A percentile compares a stretch with the other conserved stretches of the same genome.
Evolutionary conservation across 2,329 filamentous ascomycete genomes (phyloP).

Genomic region (Diaporthe citrichinensis): DNA sequence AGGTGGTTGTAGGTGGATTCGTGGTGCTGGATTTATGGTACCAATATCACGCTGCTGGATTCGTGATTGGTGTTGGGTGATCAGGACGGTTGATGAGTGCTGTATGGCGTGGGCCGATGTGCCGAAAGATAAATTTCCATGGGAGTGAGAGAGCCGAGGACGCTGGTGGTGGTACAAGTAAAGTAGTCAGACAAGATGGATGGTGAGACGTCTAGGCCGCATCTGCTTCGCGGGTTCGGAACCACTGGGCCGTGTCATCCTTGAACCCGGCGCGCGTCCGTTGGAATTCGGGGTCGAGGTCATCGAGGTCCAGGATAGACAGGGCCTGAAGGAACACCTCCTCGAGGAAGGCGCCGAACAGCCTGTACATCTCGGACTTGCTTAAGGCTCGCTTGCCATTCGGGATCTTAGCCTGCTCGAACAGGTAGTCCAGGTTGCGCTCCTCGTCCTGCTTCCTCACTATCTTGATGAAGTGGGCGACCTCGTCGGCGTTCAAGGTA

Average conservation of each 20-base stretch:
- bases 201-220: not conserved
- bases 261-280: too few species aligned
- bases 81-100: not conserved
- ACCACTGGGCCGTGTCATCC: not conserved
- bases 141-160: too few species aligned
- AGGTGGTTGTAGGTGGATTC: not conserved
- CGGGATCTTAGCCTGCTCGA: not conserved
- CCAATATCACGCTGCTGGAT: not conserved
- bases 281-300: accelerated
- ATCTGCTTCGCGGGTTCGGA: not conserved
- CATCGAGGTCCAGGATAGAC: not conserved
- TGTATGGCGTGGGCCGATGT: not conserved
- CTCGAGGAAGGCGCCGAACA: not conserved
- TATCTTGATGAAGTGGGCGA: not conserved
- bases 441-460: not conserved
- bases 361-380: not conserved
- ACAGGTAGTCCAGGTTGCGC: not conserved
- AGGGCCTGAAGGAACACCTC: not conserved
- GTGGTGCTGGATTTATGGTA: not conserved
- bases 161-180: not conserved
- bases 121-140: not conserved
- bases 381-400: not conserved
- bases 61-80: not conserved
- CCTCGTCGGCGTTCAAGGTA: too few species aligned
- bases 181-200: not conserved